These are phyloP conservation scores for Hansenula sp. DNA, from an alignment of 1,139 yeast genomes.

Conservation along the genomic window DNA sequence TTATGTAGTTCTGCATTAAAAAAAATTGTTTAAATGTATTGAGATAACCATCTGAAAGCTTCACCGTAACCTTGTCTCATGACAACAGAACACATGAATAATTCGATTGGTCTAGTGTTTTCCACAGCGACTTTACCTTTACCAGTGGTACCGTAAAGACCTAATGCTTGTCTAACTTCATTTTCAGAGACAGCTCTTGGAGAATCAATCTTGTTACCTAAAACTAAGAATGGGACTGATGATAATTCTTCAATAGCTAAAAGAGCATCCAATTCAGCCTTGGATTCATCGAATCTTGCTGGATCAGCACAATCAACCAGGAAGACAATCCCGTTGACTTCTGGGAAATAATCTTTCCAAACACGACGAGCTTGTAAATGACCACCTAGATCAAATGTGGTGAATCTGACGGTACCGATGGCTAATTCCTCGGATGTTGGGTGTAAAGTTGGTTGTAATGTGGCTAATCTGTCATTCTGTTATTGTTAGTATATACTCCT, in stretches of 20 bases:
- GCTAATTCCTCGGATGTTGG: constrained; percentile 98
- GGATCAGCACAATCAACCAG: constrained; percentile 97
- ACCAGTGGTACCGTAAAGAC: constrained; percentile 87
- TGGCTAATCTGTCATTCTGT: constrained; percentile 89
- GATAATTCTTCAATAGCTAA: constrained; percentile 88
- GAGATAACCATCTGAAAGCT: constrained; percentile 95
- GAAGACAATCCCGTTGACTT: constrained; percentile 95
- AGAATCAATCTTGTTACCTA: constrained; percentile 96
- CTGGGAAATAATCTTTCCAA: constrained; percentile 99
- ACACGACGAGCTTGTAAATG: constrained; percentile 98
- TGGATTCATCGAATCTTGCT: constrained; percentile 90
- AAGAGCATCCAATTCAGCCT: constrained; percentile 89
- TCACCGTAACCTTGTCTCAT: constrained; percentile 97
- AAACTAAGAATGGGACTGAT: constrained; percentile 84
- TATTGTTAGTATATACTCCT: background rate
- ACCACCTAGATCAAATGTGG: constrained; percentile 98
- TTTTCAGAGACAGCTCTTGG: constrained; percentile 93
- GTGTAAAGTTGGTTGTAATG: constrained; percentile 95
- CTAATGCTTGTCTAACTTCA: constrained; percentile 88
- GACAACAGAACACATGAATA: constrained; percentile 95
- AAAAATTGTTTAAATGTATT: constrained; percentile 62
- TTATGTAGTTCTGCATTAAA: background rate
- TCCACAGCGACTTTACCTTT: constrained; percentile 71
- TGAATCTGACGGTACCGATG: constrained; percentile 92
- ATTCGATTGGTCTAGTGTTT: constrained; percentile 81